These are phyloP conservation scores for Ceratocystis lukuohia DNA, from an alignment of 2,329 filamentous ascomycete genomes.

Conservation along the genomic window DNA sequence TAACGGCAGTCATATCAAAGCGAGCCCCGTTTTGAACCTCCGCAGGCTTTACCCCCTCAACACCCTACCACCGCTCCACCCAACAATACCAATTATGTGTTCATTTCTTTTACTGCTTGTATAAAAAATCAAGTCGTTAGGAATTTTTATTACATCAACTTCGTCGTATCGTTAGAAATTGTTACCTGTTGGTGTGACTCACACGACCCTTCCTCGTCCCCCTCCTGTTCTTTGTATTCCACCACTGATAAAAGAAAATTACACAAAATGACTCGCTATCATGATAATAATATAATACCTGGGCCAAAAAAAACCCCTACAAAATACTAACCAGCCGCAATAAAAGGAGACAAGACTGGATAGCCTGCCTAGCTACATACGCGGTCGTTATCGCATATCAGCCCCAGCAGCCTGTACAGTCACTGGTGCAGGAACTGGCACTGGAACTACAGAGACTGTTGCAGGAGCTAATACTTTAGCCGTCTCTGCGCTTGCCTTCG, in stretches of 20 bases:
- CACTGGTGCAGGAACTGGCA: not conserved
- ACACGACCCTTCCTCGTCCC: not conserved
- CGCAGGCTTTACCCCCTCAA: not conserved
- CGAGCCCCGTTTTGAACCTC: conserved; percentile 1
- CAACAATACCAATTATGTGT: not conserved
- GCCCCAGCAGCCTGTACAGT: not conserved
- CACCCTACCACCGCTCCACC: no score
- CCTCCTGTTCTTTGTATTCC: not conserved
- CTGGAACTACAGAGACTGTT: not conserved
- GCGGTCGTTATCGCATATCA: conserved; percentile 21
- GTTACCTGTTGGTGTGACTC: not conserved
- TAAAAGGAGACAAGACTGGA: not conserved
- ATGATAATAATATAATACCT: conserved; percentile 22
- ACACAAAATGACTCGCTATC: not conserved
- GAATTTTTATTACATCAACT: not conserved
- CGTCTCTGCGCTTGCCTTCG: not conserved
- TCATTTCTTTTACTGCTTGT: not conserved
- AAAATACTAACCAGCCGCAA: not conserved
- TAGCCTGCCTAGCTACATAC: no score
- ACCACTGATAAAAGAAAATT: not conserved
- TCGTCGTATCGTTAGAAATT: not conserved
- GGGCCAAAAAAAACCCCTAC: conserved; percentile 4
- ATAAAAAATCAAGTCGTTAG: no score
- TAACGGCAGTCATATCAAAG: not conserved
- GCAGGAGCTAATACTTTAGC: not conserved